Evolutionary conservation across 2,329 filamentous ascomycete species (phyloP), one percentile per base, ranked within the genome.

Genomic region (Aureobasidium uvarum): DNA sequence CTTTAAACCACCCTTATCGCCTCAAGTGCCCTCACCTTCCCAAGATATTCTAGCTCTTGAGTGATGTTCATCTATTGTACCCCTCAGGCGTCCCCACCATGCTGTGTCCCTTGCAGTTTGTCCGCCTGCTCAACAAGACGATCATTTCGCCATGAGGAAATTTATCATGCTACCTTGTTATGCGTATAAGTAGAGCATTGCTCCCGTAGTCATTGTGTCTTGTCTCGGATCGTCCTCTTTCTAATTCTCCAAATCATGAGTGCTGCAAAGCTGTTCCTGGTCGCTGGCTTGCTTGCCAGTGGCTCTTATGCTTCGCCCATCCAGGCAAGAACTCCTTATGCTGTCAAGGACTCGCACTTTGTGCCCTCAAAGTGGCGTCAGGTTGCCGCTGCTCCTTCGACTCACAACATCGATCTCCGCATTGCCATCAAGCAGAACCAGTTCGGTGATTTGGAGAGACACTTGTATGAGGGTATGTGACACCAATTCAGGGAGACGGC

Each of bases 391-490:
- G 81, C 84, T 2, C 78, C 82, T 45, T 77, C 79, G 51, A 74
- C 77, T 20, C 79, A 83, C 67, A 74, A 78, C 39, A 80, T 87
- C 67, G 75, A 84, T 41, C 74, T 87, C 54, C 81, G 85, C 58
- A 86, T 87, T 70, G 85, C 82, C 36, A 72, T 87, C 67, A 86
- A 83, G 77, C 85, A 87, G 72, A 77, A 79, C 66, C 81, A 82
- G 50, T 84, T 86, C 65, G 78, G 79, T 20, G 81, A 83, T 68
- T 75, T 87, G 23, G 83, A 86, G 72, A 78, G 79, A 67, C 83
- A 85, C 69, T 76, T 86, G 6, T 77, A 80, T 65, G 79, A 85
- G 74, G 78, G 80, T 81, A 73, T 68, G 71, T 52, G 25, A n/a
- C 38, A 58, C 28, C 14, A n/a, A 18, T 41, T 16, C 16, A 13